Conservation (phyloP, 2,329 filamentous ascomycete genomes). For the Fusarium gaditjirri region DNA sequence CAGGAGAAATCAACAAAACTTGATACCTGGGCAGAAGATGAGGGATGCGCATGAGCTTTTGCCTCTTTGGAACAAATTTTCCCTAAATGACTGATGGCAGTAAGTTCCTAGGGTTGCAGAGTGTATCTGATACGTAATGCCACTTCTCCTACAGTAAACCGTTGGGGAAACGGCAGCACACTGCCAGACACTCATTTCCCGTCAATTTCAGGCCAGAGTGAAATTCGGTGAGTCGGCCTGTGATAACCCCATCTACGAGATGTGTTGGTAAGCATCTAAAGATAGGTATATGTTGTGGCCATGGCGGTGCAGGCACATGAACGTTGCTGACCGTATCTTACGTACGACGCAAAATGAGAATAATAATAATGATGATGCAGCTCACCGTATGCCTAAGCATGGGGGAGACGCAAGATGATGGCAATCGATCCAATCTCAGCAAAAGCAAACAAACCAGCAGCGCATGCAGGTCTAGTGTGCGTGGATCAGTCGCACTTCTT, state of each 20-base stretch:
- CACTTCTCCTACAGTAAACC: constrained; percentile 13
- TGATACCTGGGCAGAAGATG: not conserved
- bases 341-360: constrained; percentile 5
- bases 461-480: constrained; percentile 6
- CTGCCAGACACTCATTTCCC: constrained; percentile 22
- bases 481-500: constrained; percentile 8
- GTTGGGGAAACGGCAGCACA: constrained; percentile 26
- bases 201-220: constrained; percentile 1
- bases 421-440: constrained; percentile 34
- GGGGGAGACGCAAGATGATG: constrained; percentile 28
- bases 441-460: constrained; percentile 36
- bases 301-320: constrained; percentile 17
- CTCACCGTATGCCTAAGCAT: constrained; percentile 13
- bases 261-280: constrained; percentile 4
- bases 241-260: constrained; percentile 10
- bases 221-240: constrained; percentile 28
- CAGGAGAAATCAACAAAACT: constrained; percentile 11
- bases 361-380: constrained; percentile 23
- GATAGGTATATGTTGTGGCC: constrained; percentile 10
- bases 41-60: constrained; percentile 23
- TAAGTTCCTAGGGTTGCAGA: constrained; percentile 1
- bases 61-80: constrained; percentile 10
- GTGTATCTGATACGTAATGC: constrained; percentile 28
- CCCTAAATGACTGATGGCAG: constrained; percentile 28
- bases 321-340: constrained; percentile 31